These are phyloP conservation scores for Aspergillus awamori DNA, from an alignment of 2,329 filamentous ascomycete species.

Conservation along the genomic window DNA sequence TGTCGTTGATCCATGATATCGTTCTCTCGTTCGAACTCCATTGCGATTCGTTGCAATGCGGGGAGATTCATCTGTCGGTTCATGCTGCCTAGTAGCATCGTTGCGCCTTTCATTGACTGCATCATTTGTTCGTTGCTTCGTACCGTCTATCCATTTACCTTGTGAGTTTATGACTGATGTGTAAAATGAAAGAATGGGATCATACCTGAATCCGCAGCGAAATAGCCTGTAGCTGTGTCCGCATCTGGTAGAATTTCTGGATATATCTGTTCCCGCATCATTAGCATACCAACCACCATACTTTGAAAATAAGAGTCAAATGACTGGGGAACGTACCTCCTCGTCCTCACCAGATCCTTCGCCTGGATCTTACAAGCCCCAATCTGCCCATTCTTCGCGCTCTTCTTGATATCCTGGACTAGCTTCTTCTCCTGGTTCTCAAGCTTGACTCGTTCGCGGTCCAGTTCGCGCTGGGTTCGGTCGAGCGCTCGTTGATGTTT, in stretches of 20 bases:
- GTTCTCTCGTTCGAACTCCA: slow-evolving; percentile 99
- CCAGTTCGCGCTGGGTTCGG: slow-evolving; percentile 94
- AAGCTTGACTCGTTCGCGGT: slow-evolving; percentile 90
- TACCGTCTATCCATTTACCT: slow-evolving; percentile 67
- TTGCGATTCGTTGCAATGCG: slow-evolving; percentile 90
- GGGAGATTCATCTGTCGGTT: slow-evolving; percentile 97
- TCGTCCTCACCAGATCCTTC: slow-evolving; percentile 90
- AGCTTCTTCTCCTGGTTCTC: slow-evolving; percentile 99
- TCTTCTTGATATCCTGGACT: slow-evolving; percentile 95
- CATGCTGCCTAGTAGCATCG: slow-evolving; percentile 90
- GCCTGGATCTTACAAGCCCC: slow-evolving; percentile 98
- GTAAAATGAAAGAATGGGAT: not conserved
- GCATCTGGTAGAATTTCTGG: slow-evolving; percentile 98
- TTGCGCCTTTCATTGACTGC: slow-evolving; percentile 99
- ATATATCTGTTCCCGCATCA: slow-evolving; percentile 66
- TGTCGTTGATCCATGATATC: slow-evolving; percentile 99
- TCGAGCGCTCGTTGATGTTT: slow-evolving; percentile 93
- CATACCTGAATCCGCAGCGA: slow-evolving; percentile 86
- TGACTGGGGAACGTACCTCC: slow-evolving; percentile 58
- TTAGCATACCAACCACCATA: not conserved
- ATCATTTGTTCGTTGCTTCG: slow-evolving; percentile 99
- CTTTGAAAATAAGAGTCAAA: not conserved
- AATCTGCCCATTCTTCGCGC: slow-evolving; percentile 96
- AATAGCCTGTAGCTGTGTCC: slow-evolving; percentile 94
- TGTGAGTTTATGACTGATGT: slow-evolving; percentile 10